These are phyloP conservation scores for Fraxinus sp. DNA, from an alignment of 305 asterid species.

Conservation along the genomic window DNA sequence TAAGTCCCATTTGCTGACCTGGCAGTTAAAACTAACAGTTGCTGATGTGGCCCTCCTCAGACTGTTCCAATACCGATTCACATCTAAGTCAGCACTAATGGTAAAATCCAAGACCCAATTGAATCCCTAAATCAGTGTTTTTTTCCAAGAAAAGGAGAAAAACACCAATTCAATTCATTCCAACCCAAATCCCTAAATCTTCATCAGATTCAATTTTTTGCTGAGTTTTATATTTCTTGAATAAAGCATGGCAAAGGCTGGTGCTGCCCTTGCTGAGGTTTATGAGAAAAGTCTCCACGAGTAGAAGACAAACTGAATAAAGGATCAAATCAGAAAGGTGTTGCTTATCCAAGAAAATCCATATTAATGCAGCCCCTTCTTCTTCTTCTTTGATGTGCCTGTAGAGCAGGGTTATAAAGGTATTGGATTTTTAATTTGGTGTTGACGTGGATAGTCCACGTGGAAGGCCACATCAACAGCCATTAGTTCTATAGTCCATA, in stretches of 20 bases:
- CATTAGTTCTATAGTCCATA: neutral
- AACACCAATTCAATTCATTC: neutral
- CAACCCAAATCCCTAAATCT: neutral
- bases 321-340: neutral
- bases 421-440: neutral
- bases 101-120: neutral
- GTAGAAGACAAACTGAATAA: neutral
- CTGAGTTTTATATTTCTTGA: neutral
- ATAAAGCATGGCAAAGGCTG: neutral
- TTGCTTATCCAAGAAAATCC: neutral
- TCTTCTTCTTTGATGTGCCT: neutral
- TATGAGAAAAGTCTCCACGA: neutral
- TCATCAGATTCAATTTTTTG: neutral
- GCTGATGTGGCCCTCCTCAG: neutral
- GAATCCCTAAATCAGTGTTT: neutral
- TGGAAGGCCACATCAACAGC: neutral
- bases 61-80: neutral
- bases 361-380: neutral
- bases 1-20: neutral
- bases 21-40: neutral
- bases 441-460: neutral
- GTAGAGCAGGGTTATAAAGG: neutral
- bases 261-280: neutral
- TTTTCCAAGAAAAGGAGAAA: neutral
- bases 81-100: neutral